Percentiles rank a stretch among this genome's conserved stretches.
These are phyloP conservation scores for Yamadazyma insecticola DNA, from an alignment of 805 yeast genomes.

Conservation along the genomic window DNA sequence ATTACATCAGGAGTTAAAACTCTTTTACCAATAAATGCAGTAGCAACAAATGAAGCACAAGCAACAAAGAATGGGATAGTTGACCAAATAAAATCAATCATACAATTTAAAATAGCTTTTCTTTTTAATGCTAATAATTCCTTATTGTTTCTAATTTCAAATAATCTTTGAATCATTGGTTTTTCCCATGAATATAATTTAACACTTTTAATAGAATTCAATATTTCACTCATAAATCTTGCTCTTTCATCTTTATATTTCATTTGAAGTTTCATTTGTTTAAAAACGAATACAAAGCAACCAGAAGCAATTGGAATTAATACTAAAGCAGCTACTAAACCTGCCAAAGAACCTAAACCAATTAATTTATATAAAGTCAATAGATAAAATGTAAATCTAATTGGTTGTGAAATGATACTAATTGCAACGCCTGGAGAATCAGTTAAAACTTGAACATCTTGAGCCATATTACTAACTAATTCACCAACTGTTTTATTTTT, in stretches of 20 bases:
- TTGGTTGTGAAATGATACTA: constrained; percentile 19
- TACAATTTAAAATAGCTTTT: constrained; percentile 30
- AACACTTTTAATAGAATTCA: constrained; percentile 33
- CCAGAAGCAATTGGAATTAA: constrained; percentile 28
- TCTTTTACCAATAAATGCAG: constrained; percentile 17
- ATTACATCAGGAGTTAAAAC: constrained; percentile 32
- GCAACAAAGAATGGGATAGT: constrained; percentile 35
- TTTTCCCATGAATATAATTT: constrained; percentile 40
- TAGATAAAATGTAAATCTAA: constrained; percentile 22
- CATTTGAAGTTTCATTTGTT: constrained; percentile 15
- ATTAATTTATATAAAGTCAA: constrained; percentile 29
- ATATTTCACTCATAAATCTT: constrained; percentile 33
- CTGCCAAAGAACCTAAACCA: constrained; percentile 34
- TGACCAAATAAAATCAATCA: constrained; percentile 31
- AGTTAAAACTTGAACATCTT: constrained; percentile 19
- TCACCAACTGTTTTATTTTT: constrained; percentile 30
- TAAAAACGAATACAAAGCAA: constrained; percentile 12
- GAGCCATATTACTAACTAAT: constrained; percentile 27
- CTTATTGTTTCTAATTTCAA: constrained; percentile 29
- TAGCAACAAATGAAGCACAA: constrained; percentile 27
- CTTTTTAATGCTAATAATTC: constrained; percentile 25
- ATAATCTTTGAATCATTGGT: constrained; percentile 32
- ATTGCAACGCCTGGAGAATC: constrained; percentile 14
- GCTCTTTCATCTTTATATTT: constrained; percentile 34
- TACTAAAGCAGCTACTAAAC: constrained; percentile 25